phyloP scores from a whole-genome alignment of 2,329 filamentous ascomycete genomes.

The Basipetospora chlamydospora region DNA sequence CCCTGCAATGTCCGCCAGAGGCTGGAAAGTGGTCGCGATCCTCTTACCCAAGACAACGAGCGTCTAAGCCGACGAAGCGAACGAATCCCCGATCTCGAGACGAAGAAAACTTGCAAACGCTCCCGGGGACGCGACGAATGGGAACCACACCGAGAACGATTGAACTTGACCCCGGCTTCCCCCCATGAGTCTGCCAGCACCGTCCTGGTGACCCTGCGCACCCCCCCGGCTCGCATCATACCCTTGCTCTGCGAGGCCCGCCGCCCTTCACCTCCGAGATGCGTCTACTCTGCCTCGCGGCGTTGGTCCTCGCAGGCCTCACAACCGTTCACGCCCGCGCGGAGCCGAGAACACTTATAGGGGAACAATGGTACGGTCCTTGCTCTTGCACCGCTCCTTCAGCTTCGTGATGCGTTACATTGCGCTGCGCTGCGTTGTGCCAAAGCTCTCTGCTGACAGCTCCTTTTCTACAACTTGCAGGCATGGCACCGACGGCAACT shows the following conservation, averaged over 20 bases:
- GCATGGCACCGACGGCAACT: conserved; percentile 53
- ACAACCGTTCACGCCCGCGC: conserved; percentile 1
- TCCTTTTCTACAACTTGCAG: conserved; percentile 17
- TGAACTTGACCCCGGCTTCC: background rate
- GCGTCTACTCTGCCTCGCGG: background rate
- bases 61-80: background rate
- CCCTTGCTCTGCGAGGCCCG: background rate
- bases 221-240: background rate
- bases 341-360: conserved; percentile 4
- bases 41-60: background rate
- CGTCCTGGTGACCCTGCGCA: conserved; percentile 5
- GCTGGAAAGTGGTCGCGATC: background rate
- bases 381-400: no score
- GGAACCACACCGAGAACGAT: background rate
- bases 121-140: background rate
- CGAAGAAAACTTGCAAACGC: background rate
- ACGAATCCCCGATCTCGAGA: background rate
- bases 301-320: background rate
- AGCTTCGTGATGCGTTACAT: background rate
- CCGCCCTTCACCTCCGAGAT: background rate
- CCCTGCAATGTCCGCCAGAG: background rate
- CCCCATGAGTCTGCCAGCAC: conserved; percentile 2
- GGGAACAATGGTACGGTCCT: conserved; percentile 2
- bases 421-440: background rate
- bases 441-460: background rate